These are phyloP conservation scores for Periconia sp. DNA, from an alignment of 2,329 filamentous ascomycete genomes.

Conservation along the genomic window DNA sequence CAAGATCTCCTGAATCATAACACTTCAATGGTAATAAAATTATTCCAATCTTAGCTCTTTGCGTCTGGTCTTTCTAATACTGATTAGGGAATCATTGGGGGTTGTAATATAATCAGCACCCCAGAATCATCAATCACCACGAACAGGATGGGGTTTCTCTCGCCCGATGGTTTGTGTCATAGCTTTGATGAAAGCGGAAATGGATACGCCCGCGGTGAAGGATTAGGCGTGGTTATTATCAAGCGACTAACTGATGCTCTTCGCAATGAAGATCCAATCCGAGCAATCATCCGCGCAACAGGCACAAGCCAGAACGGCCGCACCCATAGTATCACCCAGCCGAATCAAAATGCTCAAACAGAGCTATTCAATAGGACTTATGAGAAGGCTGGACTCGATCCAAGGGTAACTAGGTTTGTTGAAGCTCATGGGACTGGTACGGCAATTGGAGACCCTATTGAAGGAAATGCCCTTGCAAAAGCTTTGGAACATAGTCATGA, in stretches of 20 bases:
- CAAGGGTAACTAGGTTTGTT: constrained; percentile 23
- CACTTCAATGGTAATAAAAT: constrained; percentile 17
- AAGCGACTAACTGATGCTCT: constrained; percentile 20
- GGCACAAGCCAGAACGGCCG: constrained; percentile 23
- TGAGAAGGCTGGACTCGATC: constrained; percentile 36
- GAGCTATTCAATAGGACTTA: constrained; percentile 37
- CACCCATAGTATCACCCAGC: constrained; percentile 22
- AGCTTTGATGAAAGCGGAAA: constrained; percentile 57
- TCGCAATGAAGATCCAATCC: constrained; percentile 27
- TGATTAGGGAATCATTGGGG: not conserved
- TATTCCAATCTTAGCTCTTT: no score
- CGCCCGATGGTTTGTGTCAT: constrained; percentile 29
- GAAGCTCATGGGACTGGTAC: constrained; percentile 53
- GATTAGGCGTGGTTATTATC: constrained; percentile 42
- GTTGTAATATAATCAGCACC: constrained; percentile 13
- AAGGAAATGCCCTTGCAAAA: constrained; percentile 17
- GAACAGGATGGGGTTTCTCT: constrained; percentile 25
- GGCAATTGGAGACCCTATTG: constrained; percentile 42
- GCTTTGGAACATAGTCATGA: constrained; percentile 6
- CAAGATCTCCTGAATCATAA: constrained; percentile 10
- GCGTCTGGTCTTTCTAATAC: not conserved
- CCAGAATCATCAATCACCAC: constrained; percentile 10
- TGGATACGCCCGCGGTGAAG: constrained; percentile 67
- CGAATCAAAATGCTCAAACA: constrained; percentile 49
- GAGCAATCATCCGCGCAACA: constrained; percentile 28